Conservation (phyloP, 805 yeast species). For the Pichia paraexigua region DNA sequence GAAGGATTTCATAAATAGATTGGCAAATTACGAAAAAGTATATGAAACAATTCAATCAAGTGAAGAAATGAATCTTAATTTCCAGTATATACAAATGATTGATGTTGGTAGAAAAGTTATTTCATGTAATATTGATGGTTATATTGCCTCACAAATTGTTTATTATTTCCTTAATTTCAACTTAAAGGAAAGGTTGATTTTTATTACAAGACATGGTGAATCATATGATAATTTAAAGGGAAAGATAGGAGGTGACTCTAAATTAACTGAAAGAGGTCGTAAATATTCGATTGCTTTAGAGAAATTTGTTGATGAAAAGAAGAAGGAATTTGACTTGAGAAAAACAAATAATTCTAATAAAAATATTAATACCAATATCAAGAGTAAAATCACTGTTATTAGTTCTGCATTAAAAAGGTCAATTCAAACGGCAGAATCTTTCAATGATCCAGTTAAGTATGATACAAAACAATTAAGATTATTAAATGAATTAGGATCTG, state of each 20-base stretch:
- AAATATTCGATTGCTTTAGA: conserved; percentile 68
- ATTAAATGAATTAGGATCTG: conserved; percentile 92
- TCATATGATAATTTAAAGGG: conserved; percentile 79
- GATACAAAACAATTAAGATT: conserved; percentile 84
- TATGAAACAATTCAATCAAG: conserved; percentile 81
- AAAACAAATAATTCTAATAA: conserved; percentile 36
- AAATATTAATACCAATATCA: conserved; percentile 15
- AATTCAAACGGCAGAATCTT: conserved; percentile 66
- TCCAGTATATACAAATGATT: conserved; percentile 90
- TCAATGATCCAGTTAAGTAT: conserved; percentile 51
- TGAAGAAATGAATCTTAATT: conserved; percentile 52
- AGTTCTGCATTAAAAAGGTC: conserved; percentile 79
- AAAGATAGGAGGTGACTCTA: conserved; percentile 86
- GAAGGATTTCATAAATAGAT: conserved; percentile 72
- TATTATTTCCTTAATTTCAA: conserved; percentile 87
- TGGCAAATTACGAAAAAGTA: conserved; percentile 77
- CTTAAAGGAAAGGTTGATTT: conserved; percentile 79
- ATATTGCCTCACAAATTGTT: conserved; percentile 86
- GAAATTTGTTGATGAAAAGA: conserved; percentile 63
- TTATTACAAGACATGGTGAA: conserved; percentile 95
- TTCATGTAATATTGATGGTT: conserved; percentile 80
- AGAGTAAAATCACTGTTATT: conserved; percentile 48
- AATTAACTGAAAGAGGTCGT: conserved; percentile 68
- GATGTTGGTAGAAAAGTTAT: conserved; percentile 93
- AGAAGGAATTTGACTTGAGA: conserved; percentile 57